Percentiles rank a stretch among this genome's conserved stretches.
phyloP scores from a whole-genome alignment of 1,284 basidiomycete species.

The Trichosporon asahii region DNA sequence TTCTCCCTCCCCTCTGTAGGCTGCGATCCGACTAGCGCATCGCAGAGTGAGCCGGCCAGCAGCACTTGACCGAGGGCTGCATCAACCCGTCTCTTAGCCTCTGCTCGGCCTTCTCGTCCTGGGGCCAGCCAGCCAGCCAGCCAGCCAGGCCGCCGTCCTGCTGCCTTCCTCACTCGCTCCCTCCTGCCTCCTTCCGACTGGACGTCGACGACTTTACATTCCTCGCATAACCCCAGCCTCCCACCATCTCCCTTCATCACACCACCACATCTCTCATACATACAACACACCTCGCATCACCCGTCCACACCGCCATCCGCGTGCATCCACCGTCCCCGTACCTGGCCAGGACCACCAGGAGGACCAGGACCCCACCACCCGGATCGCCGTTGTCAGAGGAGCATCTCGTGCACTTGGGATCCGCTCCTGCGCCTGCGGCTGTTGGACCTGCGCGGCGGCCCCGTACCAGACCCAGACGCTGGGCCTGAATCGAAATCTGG shows the following conservation, averaged over 20 bases:
- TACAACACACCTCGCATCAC: not conserved
- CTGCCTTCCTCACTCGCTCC: not conserved
- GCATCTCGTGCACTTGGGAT: no score
- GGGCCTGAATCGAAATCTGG: conserved; percentile 7
- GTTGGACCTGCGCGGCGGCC: no score
- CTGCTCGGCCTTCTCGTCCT: not conserved
- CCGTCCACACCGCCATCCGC: not conserved
- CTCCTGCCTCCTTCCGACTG: not conserved
- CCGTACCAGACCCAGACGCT: no score
- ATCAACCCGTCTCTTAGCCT: not conserved
- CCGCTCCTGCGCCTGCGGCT: no score
- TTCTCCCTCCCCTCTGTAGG: not conserved
- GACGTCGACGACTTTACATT: not conserved
- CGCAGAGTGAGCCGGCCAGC: not conserved
- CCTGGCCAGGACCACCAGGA: not conserved
- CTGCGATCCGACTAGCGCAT: not conserved
- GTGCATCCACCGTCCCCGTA: conserved; percentile 1
- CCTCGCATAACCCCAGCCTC: conserved; percentile 12
- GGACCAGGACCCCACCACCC: not conserved
- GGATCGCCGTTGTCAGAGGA: not conserved
- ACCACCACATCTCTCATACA: conserved; percentile 8
- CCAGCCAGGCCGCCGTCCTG: not conserved
- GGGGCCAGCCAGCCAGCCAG: not conserved
- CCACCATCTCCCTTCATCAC: conserved; percentile 1
- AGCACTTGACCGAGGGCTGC: not conserved